phyloP scores from a whole-genome alignment of 2,329 filamentous ascomycete species.

The Fusarium proliferatum region DNA sequence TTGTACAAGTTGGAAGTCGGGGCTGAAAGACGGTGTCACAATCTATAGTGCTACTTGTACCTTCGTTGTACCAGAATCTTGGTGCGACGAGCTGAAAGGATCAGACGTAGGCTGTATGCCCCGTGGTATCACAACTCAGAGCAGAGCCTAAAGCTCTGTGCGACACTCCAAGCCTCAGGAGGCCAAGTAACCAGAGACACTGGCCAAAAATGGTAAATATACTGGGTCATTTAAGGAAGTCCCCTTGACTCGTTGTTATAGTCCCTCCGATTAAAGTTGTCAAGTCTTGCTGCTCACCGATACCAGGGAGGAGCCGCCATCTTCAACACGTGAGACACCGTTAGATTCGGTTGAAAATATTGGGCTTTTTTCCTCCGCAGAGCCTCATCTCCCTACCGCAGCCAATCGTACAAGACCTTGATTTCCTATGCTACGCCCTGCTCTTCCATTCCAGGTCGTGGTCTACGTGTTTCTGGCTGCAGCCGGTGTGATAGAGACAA shows the following conservation, averaged over 20 bases:
- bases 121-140: not conserved
- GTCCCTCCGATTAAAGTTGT: rapidly evolving
- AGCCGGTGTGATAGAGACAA: not conserved
- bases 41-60: not conserved
- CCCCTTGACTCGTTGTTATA: not conserved
- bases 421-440: not conserved
- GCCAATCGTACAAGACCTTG: rapidly evolving
- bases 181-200: not conserved
- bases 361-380: not conserved
- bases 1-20: not conserved
- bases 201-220: rapidly evolving
- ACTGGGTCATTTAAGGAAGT: not conserved
- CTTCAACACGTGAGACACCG: not conserved
- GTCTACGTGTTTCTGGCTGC: not conserved
- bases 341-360: rapidly evolving
- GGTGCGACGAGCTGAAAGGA: not conserved
- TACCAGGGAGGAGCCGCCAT: not conserved
- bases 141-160: not conserved
- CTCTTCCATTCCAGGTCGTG: rapidly evolving
- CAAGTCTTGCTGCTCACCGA: not conserved
- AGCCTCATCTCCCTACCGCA: rapidly evolving
- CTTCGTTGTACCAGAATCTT: not conserved
- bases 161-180: not conserved
- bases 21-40: not conserved
- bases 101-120: not conserved